Base-by-base conservation (phyloP, 345 rosid species). In the Salix brachista region DNA sequence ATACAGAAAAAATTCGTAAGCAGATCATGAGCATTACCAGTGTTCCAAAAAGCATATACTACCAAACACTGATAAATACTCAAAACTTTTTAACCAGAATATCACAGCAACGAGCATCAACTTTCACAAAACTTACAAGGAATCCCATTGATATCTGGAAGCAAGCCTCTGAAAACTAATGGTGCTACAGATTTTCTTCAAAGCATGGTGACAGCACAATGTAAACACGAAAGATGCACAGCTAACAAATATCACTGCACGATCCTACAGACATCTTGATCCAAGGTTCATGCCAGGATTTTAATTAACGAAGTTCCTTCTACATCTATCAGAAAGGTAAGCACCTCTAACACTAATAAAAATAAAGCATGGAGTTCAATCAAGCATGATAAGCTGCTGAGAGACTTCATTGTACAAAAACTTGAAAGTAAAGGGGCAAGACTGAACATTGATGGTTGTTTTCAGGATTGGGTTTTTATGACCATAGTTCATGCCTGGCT, bases 1-100 rank as follows among this genome's bases (percentile, higher is more conserved):
- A 71, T 65, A 67, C 28, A 54, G 72, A 39, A 69, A 65, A 48
- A 66, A 67, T 19, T 34, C 48, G 28, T 46, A 69, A 46, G 56
- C 19, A 50, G 4, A 41, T 26, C 12, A 19, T 1, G 5, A 5
- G 67, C 70, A 56, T 52, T 58, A 66, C 58, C 54, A 66, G 17
- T 37, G 25, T 61, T 58, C 54, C 26, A 30, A 21, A 28, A 12
- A 76, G 34, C 67, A 69, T 23, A 5, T 3, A 18, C 46, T 25
- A 77, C 9, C 14, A 32, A 62, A 46, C 50, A 21, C 1, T 25
- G 9, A 44, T 60, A 23, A 46, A 3, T 37, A 74, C 19, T 1
- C 18, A 32, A 34, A 36, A 17, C 26, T 32, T 26, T 16, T 67
- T 50, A 26, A 26, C 25, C 39, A 37, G 61, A 69, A n/a, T 25